Evolutionary conservation across 768 basidiomycete genomes (phyloP).

Genomic region (Tricholoma sp.): DNA sequence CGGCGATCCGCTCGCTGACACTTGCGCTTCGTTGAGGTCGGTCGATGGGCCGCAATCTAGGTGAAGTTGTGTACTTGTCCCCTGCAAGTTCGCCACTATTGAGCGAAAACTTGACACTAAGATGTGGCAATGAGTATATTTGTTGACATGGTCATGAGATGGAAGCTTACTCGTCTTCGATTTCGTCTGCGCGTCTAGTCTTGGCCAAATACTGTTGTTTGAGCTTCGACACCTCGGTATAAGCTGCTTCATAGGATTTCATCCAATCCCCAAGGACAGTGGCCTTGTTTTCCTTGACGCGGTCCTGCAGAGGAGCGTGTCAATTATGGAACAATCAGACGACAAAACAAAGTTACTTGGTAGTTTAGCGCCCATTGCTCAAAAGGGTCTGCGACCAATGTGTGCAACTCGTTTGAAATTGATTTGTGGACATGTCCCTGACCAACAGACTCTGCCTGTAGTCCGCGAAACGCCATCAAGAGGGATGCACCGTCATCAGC

Average conservation of each 20-base stretch:
- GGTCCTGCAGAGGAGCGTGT: slow-evolving; percentile 37
- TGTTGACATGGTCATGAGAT: neutral
- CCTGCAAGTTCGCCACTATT: slow-evolving; percentile 39
- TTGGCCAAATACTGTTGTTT: slow-evolving; percentile 76
- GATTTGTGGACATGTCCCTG: slow-evolving; percentile 74
- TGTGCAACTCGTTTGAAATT: slow-evolving; percentile 70
- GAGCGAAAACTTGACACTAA: slow-evolving; percentile 85
- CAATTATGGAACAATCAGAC: slow-evolving; percentile 7
- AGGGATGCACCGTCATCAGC: slow-evolving; percentile 85
- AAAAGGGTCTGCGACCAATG: slow-evolving; percentile 77
- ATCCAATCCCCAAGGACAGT: slow-evolving; percentile 64
- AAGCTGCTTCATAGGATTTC: slow-evolving; percentile 62
- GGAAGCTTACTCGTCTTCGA: slow-evolving; percentile 81
- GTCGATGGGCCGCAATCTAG: slow-evolving; percentile 56
- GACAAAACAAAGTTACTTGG: slow-evolving; percentile 40
- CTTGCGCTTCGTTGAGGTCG: slow-evolving; percentile 64
- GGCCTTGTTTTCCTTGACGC: slow-evolving; percentile 52
- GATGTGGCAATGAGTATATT: neutral
- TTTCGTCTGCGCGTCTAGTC: slow-evolving; percentile 81
- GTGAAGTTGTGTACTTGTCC: slow-evolving; percentile 83
- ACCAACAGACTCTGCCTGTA: slow-evolving; percentile 63
- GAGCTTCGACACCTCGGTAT: slow-evolving; percentile 63
- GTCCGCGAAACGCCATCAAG: slow-evolving; percentile 71
- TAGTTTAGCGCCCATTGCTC: slow-evolving; percentile 72
- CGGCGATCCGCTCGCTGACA: slow-evolving; percentile 82